phyloP scores from a whole-genome alignment of 345 rosid species.

The Barbarea vulgaris region DNA sequence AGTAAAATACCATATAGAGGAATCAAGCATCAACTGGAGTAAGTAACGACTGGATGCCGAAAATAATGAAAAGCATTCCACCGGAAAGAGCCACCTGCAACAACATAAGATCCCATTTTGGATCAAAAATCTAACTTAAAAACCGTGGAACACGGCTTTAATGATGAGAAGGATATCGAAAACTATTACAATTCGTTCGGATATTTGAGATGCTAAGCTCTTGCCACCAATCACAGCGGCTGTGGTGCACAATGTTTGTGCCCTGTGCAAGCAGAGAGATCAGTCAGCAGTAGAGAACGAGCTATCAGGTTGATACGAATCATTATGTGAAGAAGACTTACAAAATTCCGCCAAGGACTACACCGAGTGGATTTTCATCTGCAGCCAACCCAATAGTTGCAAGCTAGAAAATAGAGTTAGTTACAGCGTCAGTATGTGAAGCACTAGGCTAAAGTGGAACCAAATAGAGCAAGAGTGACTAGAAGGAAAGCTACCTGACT shows the following conservation, averaged over 20 bases:
- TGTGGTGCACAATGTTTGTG: constrained; percentile 84
- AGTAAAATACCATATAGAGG: constrained; percentile 41
- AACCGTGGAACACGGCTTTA: background rate
- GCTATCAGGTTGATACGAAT: background rate
- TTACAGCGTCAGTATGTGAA: constrained; percentile 27
- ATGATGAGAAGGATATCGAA: background rate
- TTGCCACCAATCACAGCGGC: constrained; percentile 97
- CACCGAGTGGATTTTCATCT: constrained; percentile 88
- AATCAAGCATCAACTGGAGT: constrained; percentile 51
- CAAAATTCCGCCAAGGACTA: constrained; percentile 86
- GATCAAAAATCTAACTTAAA: background rate
- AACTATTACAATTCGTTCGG: constrained; percentile 63
- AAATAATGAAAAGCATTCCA: constrained; percentile 81
- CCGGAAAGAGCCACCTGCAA: constrained; percentile 84
- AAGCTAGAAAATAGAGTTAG: constrained; percentile 54
- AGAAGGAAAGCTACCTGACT: constrained; percentile 67
- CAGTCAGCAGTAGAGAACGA: background rate
- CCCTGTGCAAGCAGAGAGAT: constrained; percentile 49
- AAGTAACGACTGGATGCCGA: constrained; percentile 91
- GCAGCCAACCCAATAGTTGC: constrained; percentile 98
- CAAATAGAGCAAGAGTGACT: background rate
- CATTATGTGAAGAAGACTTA: constrained; percentile 43
- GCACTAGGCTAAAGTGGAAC: background rate
- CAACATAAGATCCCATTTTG: background rate
- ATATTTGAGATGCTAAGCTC: constrained; percentile 95